Evolutionary conservation across 2,329 filamentous ascomycete species (phyloP).

Genomic region (Scortechinia acanthostroma): DNA sequence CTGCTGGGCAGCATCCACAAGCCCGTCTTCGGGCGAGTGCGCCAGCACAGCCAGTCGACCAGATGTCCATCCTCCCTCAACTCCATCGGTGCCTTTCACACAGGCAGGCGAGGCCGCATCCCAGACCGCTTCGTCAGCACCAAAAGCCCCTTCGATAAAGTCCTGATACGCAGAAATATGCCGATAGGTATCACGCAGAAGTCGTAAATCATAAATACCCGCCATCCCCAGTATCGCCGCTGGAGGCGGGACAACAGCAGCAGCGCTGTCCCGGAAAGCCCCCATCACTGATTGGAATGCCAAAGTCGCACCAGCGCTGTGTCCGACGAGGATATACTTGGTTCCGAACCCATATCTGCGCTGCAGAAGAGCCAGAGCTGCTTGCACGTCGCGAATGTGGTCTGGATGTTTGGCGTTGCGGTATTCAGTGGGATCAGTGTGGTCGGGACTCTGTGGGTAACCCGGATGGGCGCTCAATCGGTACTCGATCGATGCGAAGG

Average conservation of each 20-base stretch:
- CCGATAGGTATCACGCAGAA: conserved; percentile 20
- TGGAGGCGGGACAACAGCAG: conserved; percentile 11
- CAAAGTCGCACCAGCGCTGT: conserved; percentile 35
- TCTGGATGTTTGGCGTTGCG: conserved; percentile 30
- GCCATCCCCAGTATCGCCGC: conserved; percentile 27
- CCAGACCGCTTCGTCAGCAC: conserved; percentile 22
- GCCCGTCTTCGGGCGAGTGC: conserved; percentile 26
- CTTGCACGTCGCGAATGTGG: conserved; percentile 29
- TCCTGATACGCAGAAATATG: conserved; percentile 22
- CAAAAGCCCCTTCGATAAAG: conserved; percentile 30
- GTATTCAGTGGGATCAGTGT: conserved; percentile 14
- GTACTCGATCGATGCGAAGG: conserved; percentile 33
- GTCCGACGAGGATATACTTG: conserved; percentile 31
- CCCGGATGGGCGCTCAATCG: conserved; percentile 30
- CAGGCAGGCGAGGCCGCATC: conserved; percentile 26
- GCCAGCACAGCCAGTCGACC: conserved; percentile 26
- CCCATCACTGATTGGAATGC: conserved; percentile 32
- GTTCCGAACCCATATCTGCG: conserved; percentile 23
- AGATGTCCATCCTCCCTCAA: conserved; percentile 19
- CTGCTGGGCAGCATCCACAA: conserved; percentile 26
- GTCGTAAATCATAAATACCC: conserved; percentile 31
- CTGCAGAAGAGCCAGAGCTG: conserved; percentile 28
- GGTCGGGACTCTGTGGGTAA: conserved; percentile 21
- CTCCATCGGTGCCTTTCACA: conserved; percentile 14
- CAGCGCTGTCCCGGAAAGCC: conserved; percentile 5